Base-by-base conservation (phyloP, 2,329 filamentous ascomycete species). In the Aspergillus pseudonomiae region DNA sequence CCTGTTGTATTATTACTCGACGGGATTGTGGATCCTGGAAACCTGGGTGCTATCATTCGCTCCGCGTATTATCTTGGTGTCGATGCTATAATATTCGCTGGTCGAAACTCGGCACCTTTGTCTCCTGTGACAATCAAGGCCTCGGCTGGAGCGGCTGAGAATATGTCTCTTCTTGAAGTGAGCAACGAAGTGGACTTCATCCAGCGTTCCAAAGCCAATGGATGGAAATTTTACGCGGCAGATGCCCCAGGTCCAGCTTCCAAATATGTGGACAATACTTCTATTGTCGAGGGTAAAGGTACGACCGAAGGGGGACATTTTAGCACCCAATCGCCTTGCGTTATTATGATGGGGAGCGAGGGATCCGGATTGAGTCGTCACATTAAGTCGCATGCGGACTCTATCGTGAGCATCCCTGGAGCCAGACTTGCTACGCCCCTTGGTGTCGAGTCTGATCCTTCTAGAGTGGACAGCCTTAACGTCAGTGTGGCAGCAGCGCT, bases 1-100 rank as follows among this genome's bases (percentile, higher is more conserved):
- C 81, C 81, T 0, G 75, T 83, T 30, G 71, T 77, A 39, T 67
- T 83, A 21, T 74, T 84, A 48, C 75, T 81, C 11, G 78, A 81
- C 59, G 77, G 77, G n/a, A 73, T 84, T 62, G 80, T 93, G 11
- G 94, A 99, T 73, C 91, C 93, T 0, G 93, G 92, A 30, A 99
- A 99, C 74, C 82, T 98, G 0, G 95, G 95, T 48, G 93, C 89
- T 26, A 94, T 98, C 64, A 84, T 98, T 50, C 91, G 95, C 41
- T 92, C 92, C 6, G 93, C 93, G 2, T 91, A 92, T 72, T 98
- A 95, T 77, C 86, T 98, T n/a, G 94, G 94, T 26, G 90, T 92
- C 6, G 91, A 94, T 61, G 94, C 92, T 5, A 86, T 99, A 24
- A 88, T 88, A 2, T 88, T 96, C 60, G 91, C 92, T 3, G 88